Evolutionary conservation across 2,329 filamentous ascomycete genomes (phyloP).

Genomic region (Pseudogymnoascus destructans): DNA sequence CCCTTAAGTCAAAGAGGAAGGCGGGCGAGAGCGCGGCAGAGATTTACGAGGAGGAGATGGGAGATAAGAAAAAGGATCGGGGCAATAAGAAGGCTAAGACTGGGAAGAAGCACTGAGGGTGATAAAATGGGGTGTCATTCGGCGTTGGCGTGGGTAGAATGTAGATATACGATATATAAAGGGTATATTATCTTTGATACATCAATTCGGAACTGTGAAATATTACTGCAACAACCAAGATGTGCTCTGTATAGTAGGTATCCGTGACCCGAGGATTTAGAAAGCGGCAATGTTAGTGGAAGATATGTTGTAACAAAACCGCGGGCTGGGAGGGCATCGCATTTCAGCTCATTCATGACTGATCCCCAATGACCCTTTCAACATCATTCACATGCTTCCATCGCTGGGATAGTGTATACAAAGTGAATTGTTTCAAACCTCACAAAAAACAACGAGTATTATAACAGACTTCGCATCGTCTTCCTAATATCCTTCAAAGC

Average conservation of each 20-base stretch:
- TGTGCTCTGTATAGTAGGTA: neutral
- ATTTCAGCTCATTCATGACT: neutral
- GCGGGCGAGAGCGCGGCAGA: constrained; percentile 44
- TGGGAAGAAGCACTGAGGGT: constrained; percentile 21
- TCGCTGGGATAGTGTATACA: neutral
- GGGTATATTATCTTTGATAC: constrained; percentile 5
- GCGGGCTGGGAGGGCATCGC: neutral
- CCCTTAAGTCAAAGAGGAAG: constrained; percentile 65
- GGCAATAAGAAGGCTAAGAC: constrained; percentile 41
- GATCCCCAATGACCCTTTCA: neutral
- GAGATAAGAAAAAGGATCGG: constrained; percentile 32
- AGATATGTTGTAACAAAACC: neutral
- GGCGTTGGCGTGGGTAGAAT: constrained; percentile 1
- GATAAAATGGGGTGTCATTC: neutral
- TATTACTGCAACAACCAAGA: neutral
- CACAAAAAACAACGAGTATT: neutral
- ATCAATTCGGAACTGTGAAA: neutral
- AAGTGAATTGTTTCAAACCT: neutral
- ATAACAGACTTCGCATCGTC: neutral
- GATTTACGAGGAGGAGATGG: constrained; percentile 48
- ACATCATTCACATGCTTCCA: neutral
- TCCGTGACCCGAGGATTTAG: neutral
- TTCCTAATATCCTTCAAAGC: constrained; percentile 1
- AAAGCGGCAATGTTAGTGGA: neutral
- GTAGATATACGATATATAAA: constrained; percentile 4